Evolutionary conservation across 179 eudicot species (phyloP).

Genomic region (Pouteria campechiana): DNA sequence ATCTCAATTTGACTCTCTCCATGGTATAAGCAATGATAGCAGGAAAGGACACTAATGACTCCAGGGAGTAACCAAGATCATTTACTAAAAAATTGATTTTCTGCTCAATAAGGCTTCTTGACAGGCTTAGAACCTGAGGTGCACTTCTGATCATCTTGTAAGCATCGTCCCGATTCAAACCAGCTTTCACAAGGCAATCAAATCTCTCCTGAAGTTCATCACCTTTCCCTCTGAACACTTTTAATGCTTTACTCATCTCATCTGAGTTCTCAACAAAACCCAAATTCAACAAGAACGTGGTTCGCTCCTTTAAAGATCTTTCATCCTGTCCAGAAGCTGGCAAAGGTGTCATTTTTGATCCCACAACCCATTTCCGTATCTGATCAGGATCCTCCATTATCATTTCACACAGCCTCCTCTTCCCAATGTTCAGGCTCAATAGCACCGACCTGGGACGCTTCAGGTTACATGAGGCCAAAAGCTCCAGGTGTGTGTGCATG

Average conservation of each 20-base stretch:
- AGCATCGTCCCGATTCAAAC: constrained; percentile 36
- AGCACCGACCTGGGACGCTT: constrained; percentile 30
- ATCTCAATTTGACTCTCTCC: constrained; percentile 53
- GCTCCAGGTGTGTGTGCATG: constrained; percentile 22
- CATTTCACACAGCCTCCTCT: constrained; percentile 27
- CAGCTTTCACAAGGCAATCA: constrained; percentile 49
- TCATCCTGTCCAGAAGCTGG: constrained; percentile 7
- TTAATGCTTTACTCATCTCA: constrained; percentile 44
- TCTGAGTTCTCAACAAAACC: constrained; percentile 52
- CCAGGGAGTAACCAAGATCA: constrained; percentile 44
- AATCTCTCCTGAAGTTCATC: constrained; percentile 64
- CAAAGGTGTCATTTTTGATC: constrained; percentile 21
- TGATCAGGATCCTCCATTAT: constrained; percentile 38
- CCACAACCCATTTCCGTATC: constrained; percentile 44
- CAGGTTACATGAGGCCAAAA: constrained; percentile 45
- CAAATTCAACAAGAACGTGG: constrained; percentile 44
- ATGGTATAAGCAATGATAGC: constrained; percentile 25
- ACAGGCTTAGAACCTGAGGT: constrained; percentile 57
- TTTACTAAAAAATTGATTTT: constrained; percentile 49
- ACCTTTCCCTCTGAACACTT: constrained; percentile 50
- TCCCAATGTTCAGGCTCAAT: constrained; percentile 25
- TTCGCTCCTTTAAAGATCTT: constrained; percentile 14
- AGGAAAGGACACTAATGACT: constrained; percentile 39
- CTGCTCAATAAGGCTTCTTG: constrained; percentile 27
- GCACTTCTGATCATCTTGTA: constrained; percentile 27